phyloP scores from a whole-genome alignment of 345 rosid species.

The Populus euphratica region DNA sequence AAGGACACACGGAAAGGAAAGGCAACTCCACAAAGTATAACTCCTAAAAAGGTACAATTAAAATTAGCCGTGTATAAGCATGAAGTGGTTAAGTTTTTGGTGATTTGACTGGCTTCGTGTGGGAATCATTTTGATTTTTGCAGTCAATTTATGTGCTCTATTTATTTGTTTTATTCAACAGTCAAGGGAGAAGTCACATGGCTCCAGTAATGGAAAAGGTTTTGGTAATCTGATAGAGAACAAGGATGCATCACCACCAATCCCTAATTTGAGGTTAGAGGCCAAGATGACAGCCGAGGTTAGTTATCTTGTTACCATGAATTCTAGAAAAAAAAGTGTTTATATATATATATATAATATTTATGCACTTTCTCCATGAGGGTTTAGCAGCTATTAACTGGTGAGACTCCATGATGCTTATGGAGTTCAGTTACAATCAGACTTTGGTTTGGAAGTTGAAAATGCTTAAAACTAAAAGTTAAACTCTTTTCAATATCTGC shows the following conservation, averaged over 20 bases:
- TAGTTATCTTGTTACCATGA: conserved; percentile 15
- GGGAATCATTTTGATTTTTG: background rate
- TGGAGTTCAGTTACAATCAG: background rate
- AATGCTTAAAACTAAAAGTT: background rate
- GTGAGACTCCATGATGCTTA: background rate
- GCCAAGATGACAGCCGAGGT: conserved; percentile 83
- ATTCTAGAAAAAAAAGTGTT: background rate
- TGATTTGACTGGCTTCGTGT: background rate
- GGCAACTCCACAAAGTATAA: conserved; percentile 38
- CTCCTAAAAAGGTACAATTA: conserved; percentile 50
- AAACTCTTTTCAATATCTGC: background rate
- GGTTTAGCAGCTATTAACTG: background rate
- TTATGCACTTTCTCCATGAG: background rate
- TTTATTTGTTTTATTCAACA: conserved; percentile 3
- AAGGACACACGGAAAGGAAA: conserved; percentile 44
- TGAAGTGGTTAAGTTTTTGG: background rate
- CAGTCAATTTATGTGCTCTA: background rate
- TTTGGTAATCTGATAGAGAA: conserved; percentile 19
- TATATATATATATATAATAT: background rate
- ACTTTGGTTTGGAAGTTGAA: background rate
- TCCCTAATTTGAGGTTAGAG: conserved; percentile 71
- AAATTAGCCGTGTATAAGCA: background rate
- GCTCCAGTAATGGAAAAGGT: conserved; percentile 23
- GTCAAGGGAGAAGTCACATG: conserved; percentile 42
- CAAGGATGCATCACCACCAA: conserved; percentile 23